Percentiles rank a stretch among this genome's conserved stretches.
Conservation (phyloP, 495 filamentous ascomycete genomes). For the Parathielavia hyrcaniae region DNA sequence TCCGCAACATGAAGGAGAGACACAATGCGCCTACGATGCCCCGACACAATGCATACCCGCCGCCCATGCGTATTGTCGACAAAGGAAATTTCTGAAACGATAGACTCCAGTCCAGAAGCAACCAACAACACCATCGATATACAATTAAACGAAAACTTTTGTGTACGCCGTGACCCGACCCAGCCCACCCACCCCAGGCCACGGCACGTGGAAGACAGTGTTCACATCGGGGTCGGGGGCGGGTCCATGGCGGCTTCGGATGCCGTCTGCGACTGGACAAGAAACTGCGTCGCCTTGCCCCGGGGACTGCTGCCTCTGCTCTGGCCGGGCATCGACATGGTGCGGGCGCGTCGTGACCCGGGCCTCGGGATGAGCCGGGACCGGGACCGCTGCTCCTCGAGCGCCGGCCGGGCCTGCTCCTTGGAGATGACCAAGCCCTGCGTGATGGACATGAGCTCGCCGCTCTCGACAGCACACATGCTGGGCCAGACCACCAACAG, state of each 20-base stretch:
- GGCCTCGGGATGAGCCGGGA: slow-evolving; percentile 22
- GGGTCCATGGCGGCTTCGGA: slow-evolving; percentile 13
- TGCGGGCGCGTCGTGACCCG: slow-evolving; percentile 27
- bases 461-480: slow-evolving; percentile 36
- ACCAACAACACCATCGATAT: slow-evolving; percentile 5
- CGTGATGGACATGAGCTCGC: slow-evolving; percentile 34
- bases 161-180: slow-evolving; percentile 7
- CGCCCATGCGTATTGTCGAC: slow-evolving; percentile 5
- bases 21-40: slow-evolving; percentile 5
- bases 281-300: slow-evolving; percentile 15
- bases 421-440: slow-evolving; percentile 36
- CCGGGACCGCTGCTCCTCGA: slow-evolving; percentile 29
- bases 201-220: neutral
- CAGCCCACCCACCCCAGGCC: slow-evolving; percentile 10
- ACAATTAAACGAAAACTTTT: slow-evolving; percentile 8
- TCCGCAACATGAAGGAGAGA: too few species aligned
- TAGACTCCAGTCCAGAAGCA: neutral
- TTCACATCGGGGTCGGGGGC: neutral
- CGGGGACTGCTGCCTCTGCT: slow-evolving; percentile 22
- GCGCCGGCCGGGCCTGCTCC: slow-evolving; percentile 33
- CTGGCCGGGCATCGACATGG: slow-evolving; percentile 28
- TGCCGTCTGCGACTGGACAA: slow-evolving; percentile 28
- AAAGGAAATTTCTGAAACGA: neutral
- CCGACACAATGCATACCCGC: slow-evolving; percentile 8
- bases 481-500: slow-evolving; percentile 36